Percentiles rank a stretch among this genome's conserved stretches.
These are phyloP conservation scores for Vitis rotundifolia DNA, from an alignment of 164 flowering plant genomes.

Conservation along the genomic window DNA sequence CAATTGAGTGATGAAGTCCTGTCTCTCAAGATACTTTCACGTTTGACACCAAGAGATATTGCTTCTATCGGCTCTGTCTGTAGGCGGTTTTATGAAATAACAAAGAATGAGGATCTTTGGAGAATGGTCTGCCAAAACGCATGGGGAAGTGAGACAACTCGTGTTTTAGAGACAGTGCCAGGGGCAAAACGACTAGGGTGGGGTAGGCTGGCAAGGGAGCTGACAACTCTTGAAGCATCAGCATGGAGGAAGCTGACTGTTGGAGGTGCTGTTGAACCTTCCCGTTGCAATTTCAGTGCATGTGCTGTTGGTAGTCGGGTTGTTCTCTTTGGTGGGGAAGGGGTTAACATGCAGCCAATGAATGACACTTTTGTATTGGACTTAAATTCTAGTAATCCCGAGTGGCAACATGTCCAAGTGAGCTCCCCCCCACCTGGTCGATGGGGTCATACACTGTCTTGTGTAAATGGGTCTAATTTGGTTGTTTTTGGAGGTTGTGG, in stretches of 20 bases:
- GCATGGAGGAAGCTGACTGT: conserved; percentile 92
- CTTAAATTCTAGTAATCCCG: conserved; percentile 71
- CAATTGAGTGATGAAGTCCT: conserved; percentile 83
- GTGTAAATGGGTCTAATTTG: conserved; percentile 76
- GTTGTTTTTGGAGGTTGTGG: conserved; percentile 97
- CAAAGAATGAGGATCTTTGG: conserved; percentile 89
- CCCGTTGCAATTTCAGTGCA: conserved; percentile 89
- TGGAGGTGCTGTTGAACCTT: conserved; percentile 90
- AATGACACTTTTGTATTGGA: conserved; percentile 92
- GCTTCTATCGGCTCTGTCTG: conserved; percentile 87
- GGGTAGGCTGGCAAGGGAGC: conserved; percentile 85
- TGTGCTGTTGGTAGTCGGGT: conserved; percentile 97
- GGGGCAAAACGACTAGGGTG: conserved; percentile 84
- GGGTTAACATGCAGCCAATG: conserved; percentile 97
- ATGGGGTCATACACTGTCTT: conserved; percentile 93
- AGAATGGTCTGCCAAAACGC: conserved; percentile 95
- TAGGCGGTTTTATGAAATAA: conserved; percentile 56
- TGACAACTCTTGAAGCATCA: conserved; percentile 91
- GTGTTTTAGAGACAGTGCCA: conserved; percentile 76
- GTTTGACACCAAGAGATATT: conserved; percentile 84
- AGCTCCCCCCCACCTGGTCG: conserved; percentile 95
- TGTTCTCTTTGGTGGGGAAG: conserved; percentile 94
- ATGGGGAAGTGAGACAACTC: conserved; percentile 93
- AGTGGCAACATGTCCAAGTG: conserved; percentile 84
- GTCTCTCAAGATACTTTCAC: conserved; percentile 66